Percentiles rank a stretch among this genome's conserved stretches.
These are phyloP conservation scores for Penstemon davidsonii DNA, from an alignment of 257 asterid genomes.

Conservation along the genomic window DNA sequence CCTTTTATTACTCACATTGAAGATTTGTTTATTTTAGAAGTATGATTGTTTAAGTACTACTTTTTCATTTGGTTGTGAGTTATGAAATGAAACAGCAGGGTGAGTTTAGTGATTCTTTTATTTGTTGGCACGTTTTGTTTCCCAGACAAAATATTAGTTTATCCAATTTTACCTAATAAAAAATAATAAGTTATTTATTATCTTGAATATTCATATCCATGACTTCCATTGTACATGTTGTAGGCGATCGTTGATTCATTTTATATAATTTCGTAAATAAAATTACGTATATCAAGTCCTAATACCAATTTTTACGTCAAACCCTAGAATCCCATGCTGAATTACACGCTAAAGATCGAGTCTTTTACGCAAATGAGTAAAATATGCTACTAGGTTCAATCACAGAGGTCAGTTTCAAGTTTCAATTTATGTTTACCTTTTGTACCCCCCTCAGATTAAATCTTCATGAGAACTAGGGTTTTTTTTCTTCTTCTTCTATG, in stretches of 20 bases:
- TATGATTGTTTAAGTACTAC: background rate
- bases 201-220: constrained; percentile 54
- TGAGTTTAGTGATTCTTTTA: constrained; percentile 44
- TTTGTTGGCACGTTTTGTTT: constrained; percentile 54
- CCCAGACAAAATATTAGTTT: constrained; percentile 30
- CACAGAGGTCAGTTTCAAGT: constrained; percentile 41
- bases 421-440: constrained; percentile 30
- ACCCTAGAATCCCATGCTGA: no score
- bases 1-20: background rate
- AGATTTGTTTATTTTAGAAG: background rate
- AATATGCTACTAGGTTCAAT: constrained; percentile 32
- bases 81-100: background rate
- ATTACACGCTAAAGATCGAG: background rate
- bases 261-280: constrained; percentile 5
- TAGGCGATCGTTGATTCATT: constrained; percentile 44
- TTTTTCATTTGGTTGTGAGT: constrained; percentile 22
- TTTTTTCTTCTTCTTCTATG: background rate
- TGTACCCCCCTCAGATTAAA: constrained; percentile 27
- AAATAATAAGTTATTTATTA: constrained; percentile 10
- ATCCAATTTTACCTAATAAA: constrained; percentile 28
- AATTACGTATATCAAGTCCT: no score
- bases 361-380: background rate
- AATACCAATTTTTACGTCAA: no score
- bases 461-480: constrained; percentile 33
- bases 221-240: constrained; percentile 29